phyloP scores from a whole-genome alignment of 768 basidiomycete species.

The Panellus pusillus region DNA sequence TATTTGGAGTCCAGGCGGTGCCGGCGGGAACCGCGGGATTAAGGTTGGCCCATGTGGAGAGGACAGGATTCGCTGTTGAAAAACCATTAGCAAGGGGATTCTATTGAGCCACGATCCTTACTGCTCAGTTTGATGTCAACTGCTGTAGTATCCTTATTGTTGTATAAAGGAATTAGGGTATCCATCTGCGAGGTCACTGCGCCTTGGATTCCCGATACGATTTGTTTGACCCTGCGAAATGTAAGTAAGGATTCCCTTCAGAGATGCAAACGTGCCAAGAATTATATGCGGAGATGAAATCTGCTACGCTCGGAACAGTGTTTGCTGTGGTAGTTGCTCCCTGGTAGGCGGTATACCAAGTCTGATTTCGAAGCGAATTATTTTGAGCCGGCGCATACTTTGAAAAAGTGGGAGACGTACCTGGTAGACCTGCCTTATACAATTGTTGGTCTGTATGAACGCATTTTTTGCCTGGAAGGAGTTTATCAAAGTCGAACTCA shows the following conservation, averaged over 20 bases:
- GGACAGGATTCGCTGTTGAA: background rate
- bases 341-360: constrained; percentile 1
- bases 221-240: background rate
- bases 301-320: background rate
- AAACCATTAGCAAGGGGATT: background rate
- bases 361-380: background rate
- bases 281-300: background rate
- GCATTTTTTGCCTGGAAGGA: background rate
- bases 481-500: too few relatives aligned
- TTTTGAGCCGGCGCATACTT: background rate
- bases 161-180: constrained; percentile 5
- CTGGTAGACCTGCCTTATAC: background rate
- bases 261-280: background rate
- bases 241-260: background rate
- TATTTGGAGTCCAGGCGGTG: background rate
- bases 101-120: background rate
- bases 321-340: background rate
- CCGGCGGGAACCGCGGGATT: background rate
- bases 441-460: background rate
- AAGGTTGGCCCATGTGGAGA: constrained; percentile 1
- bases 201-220: background rate
- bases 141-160: background rate
- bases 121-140: constrained; percentile 5
- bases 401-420: background rate
- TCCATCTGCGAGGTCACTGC: constrained; percentile 1